Percentiles rank a stretch among this genome's conserved stretches.
Evolutionary conservation across 2,329 filamentous ascomycete genomes (phyloP).

Genomic region (Rhexocercosporidium sp.): DNA sequence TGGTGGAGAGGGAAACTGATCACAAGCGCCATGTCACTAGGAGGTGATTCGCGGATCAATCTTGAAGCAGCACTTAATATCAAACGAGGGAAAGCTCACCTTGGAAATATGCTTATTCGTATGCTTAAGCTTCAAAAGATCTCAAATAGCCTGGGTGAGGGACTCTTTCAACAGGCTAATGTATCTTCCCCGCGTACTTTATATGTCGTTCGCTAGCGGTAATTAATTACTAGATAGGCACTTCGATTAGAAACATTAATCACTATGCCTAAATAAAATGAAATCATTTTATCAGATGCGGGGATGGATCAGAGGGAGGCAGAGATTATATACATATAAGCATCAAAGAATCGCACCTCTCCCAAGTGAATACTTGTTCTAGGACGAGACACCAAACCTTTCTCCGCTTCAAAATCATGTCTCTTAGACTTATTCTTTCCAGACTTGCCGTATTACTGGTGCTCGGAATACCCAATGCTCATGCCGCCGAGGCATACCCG

Average conservation of each 20-base stretch:
- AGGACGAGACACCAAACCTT: neutral
- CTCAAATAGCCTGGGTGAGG: no score
- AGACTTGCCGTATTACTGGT: slow-evolving; percentile 17
- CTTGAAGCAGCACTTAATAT: no score
- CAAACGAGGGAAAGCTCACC: no score
- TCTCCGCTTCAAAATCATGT: slow-evolving; percentile 13
- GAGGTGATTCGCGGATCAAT: no score
- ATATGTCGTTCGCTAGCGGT: no score
- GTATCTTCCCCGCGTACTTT: neutral
- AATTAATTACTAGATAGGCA: neutral
- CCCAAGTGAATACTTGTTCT: neutral
- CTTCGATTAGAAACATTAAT: slow-evolving; percentile 1
- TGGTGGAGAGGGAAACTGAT: no score
- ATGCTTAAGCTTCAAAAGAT: no score
- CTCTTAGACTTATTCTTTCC: slow-evolving; percentile 19
- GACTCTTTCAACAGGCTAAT: no score
- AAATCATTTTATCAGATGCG: neutral
- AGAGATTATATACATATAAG: neutral
- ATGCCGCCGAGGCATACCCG: slow-evolving; percentile 52
- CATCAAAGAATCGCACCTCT: no score
- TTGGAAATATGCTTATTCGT: no score
- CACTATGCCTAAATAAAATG: slow-evolving; percentile 18
- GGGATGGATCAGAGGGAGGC: neutral
- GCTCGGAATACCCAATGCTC: neutral
- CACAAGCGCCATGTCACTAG: no score